phyloP scores from a whole-genome alignment of 352 stramenopile genomes.

The Thraustotheca clavata region DNA sequence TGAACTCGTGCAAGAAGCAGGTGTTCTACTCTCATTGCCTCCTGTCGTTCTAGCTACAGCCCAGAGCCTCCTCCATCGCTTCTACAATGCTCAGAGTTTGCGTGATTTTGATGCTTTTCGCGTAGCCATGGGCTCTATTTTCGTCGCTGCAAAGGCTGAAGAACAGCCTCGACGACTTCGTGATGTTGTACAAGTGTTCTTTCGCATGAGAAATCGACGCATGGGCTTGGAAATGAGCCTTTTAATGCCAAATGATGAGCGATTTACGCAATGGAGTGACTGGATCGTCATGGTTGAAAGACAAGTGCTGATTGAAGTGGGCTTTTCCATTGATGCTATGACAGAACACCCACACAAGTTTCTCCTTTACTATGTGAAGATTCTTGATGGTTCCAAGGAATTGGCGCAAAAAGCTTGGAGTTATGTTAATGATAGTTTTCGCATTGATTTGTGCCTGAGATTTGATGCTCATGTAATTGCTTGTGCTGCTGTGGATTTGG shows the following conservation, averaged over 20 bases:
- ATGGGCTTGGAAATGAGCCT: conserved; percentile 1
- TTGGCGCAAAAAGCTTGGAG: conserved; percentile 81
- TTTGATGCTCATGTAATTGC: conserved; percentile 78
- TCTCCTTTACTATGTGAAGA: conserved; percentile 89
- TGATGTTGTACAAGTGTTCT: conserved; percentile 84
- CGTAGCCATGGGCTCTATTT: conserved; percentile 79
- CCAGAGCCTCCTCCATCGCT: conserved; percentile 87
- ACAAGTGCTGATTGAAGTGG: conserved; percentile 88
- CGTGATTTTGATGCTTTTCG: conserved; percentile 85
- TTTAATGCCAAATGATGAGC: conserved; percentile 5
- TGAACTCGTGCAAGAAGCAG: conserved; percentile 86
- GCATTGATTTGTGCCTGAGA: conserved; percentile 75
- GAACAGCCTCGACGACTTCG: conserved; percentile 71
- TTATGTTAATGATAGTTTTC: conserved; percentile 88
- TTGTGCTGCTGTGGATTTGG: conserved; percentile 85
- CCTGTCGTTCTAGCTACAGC: conserved; percentile 87
- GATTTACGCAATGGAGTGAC: conserved; percentile 61
- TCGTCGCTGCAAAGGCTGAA: conserved; percentile 86
- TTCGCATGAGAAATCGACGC: conserved; percentile 26
- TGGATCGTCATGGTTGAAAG: conserved; percentile 85
- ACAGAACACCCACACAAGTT: conserved; percentile 91
- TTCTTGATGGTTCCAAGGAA: conserved; percentile 57
- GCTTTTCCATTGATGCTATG: conserved; percentile 89
- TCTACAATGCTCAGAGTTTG: conserved; percentile 83
- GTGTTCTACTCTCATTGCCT: conserved; percentile 74